Evolutionary conservation across 2,329 filamentous ascomycete species (phyloP).

Genomic region (Exophiala phaeomuriformis): DNA sequence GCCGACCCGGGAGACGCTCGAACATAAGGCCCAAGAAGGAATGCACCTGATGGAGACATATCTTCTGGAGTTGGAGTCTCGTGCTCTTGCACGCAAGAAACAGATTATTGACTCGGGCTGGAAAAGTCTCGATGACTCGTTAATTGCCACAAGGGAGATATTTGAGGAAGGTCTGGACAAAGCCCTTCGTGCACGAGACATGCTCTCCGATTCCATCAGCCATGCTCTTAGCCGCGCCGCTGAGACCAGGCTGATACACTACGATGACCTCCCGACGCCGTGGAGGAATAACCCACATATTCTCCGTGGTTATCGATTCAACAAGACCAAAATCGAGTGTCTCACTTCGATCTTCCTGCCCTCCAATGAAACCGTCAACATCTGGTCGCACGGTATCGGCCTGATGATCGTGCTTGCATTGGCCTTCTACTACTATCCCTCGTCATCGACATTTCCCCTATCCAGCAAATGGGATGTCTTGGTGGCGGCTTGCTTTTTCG

Average conservation of each 20-base stretch:
- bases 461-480: constrained; percentile 83
- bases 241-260: constrained; percentile 74
- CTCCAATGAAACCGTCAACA: constrained; percentile 94
- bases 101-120: constrained; percentile 73
- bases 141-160: constrained; percentile 66
- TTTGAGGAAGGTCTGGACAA: constrained; percentile 75
- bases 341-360: constrained; percentile 73
- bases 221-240: constrained; percentile 66
- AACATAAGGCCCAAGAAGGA: constrained; percentile 83
- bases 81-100: constrained; percentile 70
- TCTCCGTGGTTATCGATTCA: constrained; percentile 83
- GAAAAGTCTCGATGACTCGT: constrained; percentile 70
- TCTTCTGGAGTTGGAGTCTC: constrained; percentile 74
- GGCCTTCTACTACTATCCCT: constrained; percentile 93
- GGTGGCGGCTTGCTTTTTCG: constrained; percentile 91
- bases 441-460: constrained; percentile 73
- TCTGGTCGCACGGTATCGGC: constrained; percentile 91
- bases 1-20: constrained; percentile 73
- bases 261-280: constrained; percentile 81
- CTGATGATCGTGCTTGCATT: constrained; percentile 79
- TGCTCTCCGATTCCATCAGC: constrained; percentile 77
- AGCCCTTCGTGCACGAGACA: constrained; percentile 73
- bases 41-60: constrained; percentile 80
- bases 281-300: constrained; percentile 97
- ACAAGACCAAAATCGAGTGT: constrained; percentile 82